phyloP scores from a whole-genome alignment of 345 rosid species.

The Eucalyptus guilfoylei region DNA sequence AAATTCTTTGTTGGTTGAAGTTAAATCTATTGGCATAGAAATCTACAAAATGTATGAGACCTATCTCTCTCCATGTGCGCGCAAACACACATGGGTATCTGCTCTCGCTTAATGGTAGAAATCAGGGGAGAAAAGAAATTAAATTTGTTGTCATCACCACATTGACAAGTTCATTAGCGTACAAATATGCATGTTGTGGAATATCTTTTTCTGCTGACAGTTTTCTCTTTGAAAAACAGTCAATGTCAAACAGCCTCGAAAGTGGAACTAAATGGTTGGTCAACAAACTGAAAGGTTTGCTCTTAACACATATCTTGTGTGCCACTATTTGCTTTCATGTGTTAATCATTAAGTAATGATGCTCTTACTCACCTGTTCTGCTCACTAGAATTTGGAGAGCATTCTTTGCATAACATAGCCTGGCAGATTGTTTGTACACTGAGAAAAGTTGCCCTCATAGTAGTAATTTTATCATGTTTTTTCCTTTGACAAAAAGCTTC shows the following conservation, averaged over 20 bases:
- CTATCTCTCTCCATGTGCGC: background rate
- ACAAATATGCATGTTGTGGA: background rate
- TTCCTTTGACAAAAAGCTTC: background rate
- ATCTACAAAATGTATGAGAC: background rate
- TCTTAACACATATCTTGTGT: background rate
- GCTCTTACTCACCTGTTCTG: background rate
- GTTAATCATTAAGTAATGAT: background rate
- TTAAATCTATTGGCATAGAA: background rate
- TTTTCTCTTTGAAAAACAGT: constrained; percentile 19
- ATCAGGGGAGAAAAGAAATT: background rate
- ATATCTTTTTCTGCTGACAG: background rate
- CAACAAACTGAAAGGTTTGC: constrained; percentile 81
- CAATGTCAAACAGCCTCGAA: constrained; percentile 69
- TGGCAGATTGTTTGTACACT: background rate
- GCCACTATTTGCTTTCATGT: background rate
- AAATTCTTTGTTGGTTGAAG: background rate
- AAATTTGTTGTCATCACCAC: background rate
- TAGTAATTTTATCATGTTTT: background rate
- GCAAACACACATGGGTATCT: background rate
- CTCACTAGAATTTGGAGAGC: background rate
- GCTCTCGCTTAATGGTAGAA: background rate
- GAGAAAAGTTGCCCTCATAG: background rate
- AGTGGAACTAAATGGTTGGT: constrained; percentile 95
- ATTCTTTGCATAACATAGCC: background rate
- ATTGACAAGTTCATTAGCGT: background rate